Conservation (phyloP, 2,329 filamentous ascomycete species). For the Colletotrichum plurivorum region DNA sequence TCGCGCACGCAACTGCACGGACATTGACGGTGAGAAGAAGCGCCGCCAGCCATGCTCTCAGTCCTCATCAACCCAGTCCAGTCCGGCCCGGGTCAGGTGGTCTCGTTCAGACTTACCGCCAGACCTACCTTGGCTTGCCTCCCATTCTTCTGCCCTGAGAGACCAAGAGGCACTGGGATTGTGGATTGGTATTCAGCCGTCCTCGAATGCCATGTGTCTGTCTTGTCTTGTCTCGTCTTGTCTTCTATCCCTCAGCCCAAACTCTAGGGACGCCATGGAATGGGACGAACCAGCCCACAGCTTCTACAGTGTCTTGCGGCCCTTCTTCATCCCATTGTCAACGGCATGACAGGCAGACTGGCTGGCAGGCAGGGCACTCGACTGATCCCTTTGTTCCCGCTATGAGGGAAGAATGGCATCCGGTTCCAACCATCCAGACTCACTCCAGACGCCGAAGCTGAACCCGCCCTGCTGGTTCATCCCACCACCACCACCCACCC, state of each 20-base stretch:
- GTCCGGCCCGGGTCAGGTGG: neutral
- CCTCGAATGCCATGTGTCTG: neutral
- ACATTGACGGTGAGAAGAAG: constrained; percentile 27
- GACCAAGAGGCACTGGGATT: too few relatives aligned
- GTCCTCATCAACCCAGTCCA: neutral
- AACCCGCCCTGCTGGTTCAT: constrained; percentile 25
- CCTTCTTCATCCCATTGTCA: constrained; percentile 34
- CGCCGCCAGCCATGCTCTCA: constrained; percentile 8
- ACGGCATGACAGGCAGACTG: constrained; percentile 5
- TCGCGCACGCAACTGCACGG: constrained; percentile 11
- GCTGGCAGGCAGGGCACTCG: neutral
- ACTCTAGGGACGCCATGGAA: constrained; percentile 5
- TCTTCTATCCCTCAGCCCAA: too few relatives aligned
- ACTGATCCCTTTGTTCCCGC: constrained; percentile 23
- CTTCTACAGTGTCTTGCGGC: constrained; percentile 18
- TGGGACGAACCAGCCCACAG: constrained; percentile 33
- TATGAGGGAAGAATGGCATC: neutral
- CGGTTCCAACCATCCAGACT: neutral
- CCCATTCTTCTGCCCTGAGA: too few relatives aligned
- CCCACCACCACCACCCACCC: constrained; percentile 15
- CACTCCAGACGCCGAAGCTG: neutral
- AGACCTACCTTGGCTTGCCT: too few relatives aligned
- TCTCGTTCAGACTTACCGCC: neutral
- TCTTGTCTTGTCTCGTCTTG: neutral
- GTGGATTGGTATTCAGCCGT: too few relatives aligned